These are phyloP conservation scores for Podosphaera fusca DNA, from an alignment of 2,329 filamentous ascomycete species.

Conservation along the genomic window DNA sequence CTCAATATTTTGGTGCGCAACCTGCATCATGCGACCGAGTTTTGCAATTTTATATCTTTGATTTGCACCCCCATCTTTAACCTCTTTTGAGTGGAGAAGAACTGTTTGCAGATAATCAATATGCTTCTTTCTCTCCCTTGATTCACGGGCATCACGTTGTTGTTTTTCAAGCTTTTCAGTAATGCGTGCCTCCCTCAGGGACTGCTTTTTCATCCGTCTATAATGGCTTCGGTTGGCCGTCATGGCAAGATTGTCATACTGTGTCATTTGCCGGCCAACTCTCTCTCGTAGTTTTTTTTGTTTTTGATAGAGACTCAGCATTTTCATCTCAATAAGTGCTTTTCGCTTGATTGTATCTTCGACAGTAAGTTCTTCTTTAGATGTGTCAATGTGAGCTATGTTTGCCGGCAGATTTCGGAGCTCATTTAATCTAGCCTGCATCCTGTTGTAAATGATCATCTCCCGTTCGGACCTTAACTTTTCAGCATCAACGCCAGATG, in stretches of 20 bases:
- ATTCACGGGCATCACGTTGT: constrained; percentile 85
- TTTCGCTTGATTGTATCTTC: constrained; percentile 73
- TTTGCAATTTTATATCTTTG: constrained; percentile 61
- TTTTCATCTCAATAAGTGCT: constrained; percentile 88
- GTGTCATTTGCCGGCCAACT: constrained; percentile 77
- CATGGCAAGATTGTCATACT: constrained; percentile 91
- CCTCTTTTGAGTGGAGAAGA: constrained; percentile 56
- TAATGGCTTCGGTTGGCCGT: constrained; percentile 83
- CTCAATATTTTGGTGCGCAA: constrained; percentile 86
- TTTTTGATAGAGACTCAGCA: constrained; percentile 65
- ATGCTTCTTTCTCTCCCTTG: constrained; percentile 94
- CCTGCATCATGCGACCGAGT: constrained; percentile 69
- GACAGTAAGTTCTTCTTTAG: constrained; percentile 41
- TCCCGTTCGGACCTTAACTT: constrained; percentile 71
- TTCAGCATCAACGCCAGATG: constrained; percentile 69
- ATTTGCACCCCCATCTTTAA: constrained; percentile 40
- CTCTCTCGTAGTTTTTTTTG: constrained; percentile 69
- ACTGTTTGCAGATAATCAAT: constrained; percentile 77
- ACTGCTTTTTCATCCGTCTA: constrained; percentile 92
- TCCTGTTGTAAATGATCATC: constrained; percentile 69
- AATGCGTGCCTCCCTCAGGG: constrained; percentile 78
- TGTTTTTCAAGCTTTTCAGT: constrained; percentile 99
- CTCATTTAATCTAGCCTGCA: constrained; percentile 64
- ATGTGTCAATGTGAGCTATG: constrained; percentile 65
- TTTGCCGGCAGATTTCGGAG: constrained; percentile 68